Evolutionary conservation across 2,329 filamentous ascomycete species (phyloP).

Genomic region (Microdochium nivale): DNA sequence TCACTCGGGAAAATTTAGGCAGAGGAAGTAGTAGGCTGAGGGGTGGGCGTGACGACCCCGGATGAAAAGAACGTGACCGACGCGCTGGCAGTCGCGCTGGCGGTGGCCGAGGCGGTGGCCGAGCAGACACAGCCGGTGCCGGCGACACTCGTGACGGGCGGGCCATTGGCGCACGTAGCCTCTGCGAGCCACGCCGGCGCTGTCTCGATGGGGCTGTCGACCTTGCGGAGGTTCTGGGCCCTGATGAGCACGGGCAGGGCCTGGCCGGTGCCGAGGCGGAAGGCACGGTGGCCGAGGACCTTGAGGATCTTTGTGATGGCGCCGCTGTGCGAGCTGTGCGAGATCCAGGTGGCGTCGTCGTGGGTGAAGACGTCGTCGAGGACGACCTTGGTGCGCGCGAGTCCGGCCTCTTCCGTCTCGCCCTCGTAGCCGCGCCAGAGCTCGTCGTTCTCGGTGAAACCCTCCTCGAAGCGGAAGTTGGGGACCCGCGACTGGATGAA

Average conservation of each 20-base stretch:
- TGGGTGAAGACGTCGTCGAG: constrained; percentile 48
- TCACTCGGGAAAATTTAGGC: too few relatives aligned
- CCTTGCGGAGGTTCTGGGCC: constrained; percentile 32
- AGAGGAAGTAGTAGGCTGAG: too few relatives aligned
- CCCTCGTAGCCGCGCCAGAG: constrained; percentile 32
- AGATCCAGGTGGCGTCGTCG: constrained; percentile 47
- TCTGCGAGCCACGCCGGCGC: constrained; percentile 27
- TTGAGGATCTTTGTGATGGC: constrained; percentile 42
- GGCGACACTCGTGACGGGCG: constrained; percentile 33
- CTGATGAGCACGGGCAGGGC: constrained; percentile 61
- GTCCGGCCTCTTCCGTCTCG: constrained; percentile 38
- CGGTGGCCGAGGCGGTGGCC: not conserved
- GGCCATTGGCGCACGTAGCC: constrained; percentile 30
- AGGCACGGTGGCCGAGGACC: constrained; percentile 52
- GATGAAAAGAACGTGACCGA: not conserved
- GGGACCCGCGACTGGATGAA: constrained; percentile 45
- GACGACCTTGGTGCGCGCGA: constrained; percentile 35
- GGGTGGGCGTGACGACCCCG: too few relatives aligned
- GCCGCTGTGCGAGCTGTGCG: constrained; percentile 52
- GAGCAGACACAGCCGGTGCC: constrained; percentile 32
- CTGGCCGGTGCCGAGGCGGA: constrained; percentile 55
- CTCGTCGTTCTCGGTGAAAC: constrained; percentile 47
- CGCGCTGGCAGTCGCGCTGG: not conserved
- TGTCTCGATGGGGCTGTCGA: constrained; percentile 18
- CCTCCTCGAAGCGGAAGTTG: constrained; percentile 45